A percentile compares a stretch with the other conserved stretches of the same genome.
Evolutionary conservation across 345 rosid species (phyloP).

Genomic region (Noccaea bulbosa): DNA sequence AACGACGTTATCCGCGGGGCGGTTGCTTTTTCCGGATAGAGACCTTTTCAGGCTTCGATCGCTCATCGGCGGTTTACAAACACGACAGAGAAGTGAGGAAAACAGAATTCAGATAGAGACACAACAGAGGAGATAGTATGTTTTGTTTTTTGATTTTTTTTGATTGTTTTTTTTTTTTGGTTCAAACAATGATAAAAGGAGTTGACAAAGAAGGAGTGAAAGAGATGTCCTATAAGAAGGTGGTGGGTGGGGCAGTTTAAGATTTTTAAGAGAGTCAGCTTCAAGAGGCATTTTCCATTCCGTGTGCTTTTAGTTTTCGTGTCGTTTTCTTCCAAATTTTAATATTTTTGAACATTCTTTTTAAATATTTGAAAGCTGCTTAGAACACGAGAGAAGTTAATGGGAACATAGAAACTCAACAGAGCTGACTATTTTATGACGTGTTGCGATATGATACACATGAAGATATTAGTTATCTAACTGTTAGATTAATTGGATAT

Average conservation of each 20-base stretch:
- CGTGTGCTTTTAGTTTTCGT: conserved; percentile 35
- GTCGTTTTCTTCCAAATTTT: conserved; percentile 31
- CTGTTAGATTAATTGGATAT: too few relatives aligned
- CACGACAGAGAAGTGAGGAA: background rate
- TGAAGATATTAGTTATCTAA: background rate
- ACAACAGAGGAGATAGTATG: conserved; percentile 17
- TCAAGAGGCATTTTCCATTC: conserved; percentile 34
- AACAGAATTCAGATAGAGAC: conserved; percentile 21
- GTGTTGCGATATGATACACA: background rate
- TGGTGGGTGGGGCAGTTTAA: conserved; percentile 17
- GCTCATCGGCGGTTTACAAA: conserved; percentile 34
- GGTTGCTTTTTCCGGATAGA: conserved; percentile 29
- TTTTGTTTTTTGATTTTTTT: background rate
- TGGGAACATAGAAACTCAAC: conserved; percentile 5
- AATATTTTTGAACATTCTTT: background rate
- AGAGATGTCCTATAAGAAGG: background rate
- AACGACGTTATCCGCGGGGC: background rate
- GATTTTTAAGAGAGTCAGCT: conserved; percentile 27
- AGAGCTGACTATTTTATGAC: conserved; percentile 7
- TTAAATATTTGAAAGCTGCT: background rate
- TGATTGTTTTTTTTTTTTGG: background rate
- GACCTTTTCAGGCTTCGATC: conserved; percentile 38
- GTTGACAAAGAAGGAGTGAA: conserved; percentile 36
- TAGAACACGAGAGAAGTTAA: conserved; percentile 6
- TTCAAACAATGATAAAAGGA: background rate